A percentile compares a stretch with the other conserved stretches of the same genome.
Conservation (phyloP, 257 asterid genomes). For the Echites panduratus region DNA sequence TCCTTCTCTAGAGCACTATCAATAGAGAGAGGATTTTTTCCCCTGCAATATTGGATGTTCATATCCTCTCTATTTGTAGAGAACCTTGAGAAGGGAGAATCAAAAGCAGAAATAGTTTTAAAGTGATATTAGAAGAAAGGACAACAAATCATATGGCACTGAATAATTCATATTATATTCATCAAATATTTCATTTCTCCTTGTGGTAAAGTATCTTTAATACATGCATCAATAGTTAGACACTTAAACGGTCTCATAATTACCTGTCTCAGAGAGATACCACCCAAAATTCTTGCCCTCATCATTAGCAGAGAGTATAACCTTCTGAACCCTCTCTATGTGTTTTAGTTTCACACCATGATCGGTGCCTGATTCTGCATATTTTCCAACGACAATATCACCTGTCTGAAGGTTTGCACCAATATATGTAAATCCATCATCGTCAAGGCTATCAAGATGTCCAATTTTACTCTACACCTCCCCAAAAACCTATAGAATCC, state of each 20-base stretch:
- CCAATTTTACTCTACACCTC: conserved; percentile 77
- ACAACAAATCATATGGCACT: not conserved
- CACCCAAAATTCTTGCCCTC: conserved; percentile 78
- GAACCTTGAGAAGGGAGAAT: not conserved
- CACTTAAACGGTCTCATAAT: not conserved
- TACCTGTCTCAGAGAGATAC: conserved; percentile 94
- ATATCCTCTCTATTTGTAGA: not conserved
- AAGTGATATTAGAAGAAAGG: not conserved
- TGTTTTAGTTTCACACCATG: conserved; percentile 87
- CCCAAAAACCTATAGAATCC: conserved; percentile 59
- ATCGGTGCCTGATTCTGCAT: conserved; percentile 69
- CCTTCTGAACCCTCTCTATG: conserved; percentile 91
- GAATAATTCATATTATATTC: not conserved
- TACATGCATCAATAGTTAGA: not conserved
- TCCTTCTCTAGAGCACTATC: not conserved
- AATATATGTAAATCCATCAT: no score
- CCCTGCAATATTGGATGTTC: not conserved
- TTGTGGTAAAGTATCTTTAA: not conserved
- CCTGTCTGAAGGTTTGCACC: no score
- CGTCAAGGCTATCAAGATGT: conserved; percentile 74
- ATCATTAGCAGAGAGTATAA: conserved; percentile 74
- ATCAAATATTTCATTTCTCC: not conserved
- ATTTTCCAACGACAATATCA: conserved; percentile 82
- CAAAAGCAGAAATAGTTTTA: not conserved
- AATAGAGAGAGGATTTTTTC: not conserved